A percentile compares a stretch with the other conserved stretches of the same genome.
phyloP scores from a whole-genome alignment of 139 green algal species.

The Chlorella sp. region DNA sequence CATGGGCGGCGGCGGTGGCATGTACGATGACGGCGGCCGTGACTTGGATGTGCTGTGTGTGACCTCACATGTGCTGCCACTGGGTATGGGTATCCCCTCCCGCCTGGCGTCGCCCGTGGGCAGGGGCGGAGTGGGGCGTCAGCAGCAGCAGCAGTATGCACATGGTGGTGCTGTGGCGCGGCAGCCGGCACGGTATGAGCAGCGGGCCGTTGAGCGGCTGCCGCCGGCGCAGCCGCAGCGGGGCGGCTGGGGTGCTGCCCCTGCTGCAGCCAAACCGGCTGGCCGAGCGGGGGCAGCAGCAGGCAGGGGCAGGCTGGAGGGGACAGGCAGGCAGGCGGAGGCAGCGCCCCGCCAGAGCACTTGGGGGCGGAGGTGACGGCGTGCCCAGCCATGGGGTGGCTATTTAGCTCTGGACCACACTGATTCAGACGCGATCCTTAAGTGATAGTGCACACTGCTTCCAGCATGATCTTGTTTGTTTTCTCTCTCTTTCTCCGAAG shows the following conservation, averaged over 20 bases:
- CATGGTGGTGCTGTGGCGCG: neutral
- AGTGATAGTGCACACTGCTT: too few species aligned
- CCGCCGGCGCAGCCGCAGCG: neutral
- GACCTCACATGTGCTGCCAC: constrained; percentile 22
- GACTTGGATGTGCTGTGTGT: neutral
- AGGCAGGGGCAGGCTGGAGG: neutral
- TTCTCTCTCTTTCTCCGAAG: too few species aligned
- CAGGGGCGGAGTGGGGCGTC: neutral
- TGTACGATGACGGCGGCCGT: too few species aligned
- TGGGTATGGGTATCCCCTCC: constrained; percentile 5
- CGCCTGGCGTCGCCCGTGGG: neutral
- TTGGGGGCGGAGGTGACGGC: neutral
- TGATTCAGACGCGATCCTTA: too few species aligned
- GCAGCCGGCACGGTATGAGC: neutral
- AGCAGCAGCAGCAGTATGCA: neutral
- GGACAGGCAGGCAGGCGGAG: too few species aligned
- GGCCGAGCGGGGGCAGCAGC: neutral
- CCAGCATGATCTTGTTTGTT: too few species aligned
- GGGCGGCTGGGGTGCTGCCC: neutral
- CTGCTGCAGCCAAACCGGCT: neutral
- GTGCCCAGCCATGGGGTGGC: neutral
- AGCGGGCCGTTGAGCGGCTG: neutral
- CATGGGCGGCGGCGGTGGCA: neutral
- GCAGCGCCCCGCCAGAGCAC: too few species aligned
- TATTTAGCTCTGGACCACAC: too few species aligned